A percentile compares a stretch with the other conserved stretches of the same genome.
phyloP scores from a whole-genome alignment of 108 stramenopile genomes.

The Cyclostephanos tholiformis region DNA sequence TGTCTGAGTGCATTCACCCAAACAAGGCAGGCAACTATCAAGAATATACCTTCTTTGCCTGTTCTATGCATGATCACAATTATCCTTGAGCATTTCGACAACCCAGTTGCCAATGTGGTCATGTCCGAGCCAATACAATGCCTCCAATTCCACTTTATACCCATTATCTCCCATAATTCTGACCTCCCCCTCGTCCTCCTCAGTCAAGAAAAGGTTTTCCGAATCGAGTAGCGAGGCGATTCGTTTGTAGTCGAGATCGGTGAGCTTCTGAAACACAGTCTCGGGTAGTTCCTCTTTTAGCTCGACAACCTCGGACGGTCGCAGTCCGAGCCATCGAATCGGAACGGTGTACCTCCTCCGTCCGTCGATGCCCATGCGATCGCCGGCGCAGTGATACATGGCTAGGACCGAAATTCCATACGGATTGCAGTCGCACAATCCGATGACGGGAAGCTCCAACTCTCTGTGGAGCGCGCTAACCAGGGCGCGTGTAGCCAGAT shows the following conservation, averaged over 20 bases:
- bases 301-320: slow-evolving; percentile 57
- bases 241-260: slow-evolving; percentile 62
- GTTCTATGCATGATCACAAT: neutral
- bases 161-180: slow-evolving; percentile 51
- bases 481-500: slow-evolving; percentile 84
- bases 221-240: slow-evolving; percentile 52
- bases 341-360: slow-evolving; percentile 50
- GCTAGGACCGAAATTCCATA: slow-evolving; percentile 77
- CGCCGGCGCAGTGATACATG: slow-evolving; percentile 61
- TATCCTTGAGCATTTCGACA: slow-evolving; percentile 24
- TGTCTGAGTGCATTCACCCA: no score
- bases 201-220: slow-evolving; percentile 32
- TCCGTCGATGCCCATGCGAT: slow-evolving; percentile 50
- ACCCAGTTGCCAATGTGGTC: slow-evolving; percentile 55
- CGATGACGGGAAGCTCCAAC: slow-evolving; percentile 74
- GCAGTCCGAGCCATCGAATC: slow-evolving; percentile 80
- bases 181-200: slow-evolving; percentile 53
- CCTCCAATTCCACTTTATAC: slow-evolving; percentile 82
- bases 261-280: slow-evolving; percentile 59
- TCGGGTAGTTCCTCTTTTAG: slow-evolving; percentile 32
- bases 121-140: slow-evolving; percentile 81
- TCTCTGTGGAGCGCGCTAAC: slow-evolving; percentile 60
- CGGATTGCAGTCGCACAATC: slow-evolving; percentile 85
- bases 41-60: neutral
- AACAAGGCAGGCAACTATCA: no score